Conservation (phyloP, 352 stramenopile genomes). For the Phytopythium aichiense region DNA sequence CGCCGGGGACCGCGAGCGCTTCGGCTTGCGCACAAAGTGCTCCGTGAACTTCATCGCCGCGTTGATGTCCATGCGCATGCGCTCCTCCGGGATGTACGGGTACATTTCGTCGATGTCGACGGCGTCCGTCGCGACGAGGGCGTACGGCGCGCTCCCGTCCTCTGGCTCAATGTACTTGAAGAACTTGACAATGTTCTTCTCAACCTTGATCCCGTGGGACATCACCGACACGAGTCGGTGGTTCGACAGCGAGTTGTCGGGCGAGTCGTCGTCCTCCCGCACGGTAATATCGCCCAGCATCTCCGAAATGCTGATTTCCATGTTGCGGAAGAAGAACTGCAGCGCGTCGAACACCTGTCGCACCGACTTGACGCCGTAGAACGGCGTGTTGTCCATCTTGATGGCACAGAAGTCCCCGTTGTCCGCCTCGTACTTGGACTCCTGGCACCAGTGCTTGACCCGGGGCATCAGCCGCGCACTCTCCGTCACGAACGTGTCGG, state of each 20-base stretch:
- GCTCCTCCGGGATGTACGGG: conserved; percentile 35
- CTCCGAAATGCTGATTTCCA: conserved; percentile 58
- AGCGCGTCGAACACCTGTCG: conserved; percentile 53
- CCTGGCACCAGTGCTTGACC: conserved; percentile 28
- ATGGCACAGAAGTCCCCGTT: conserved; percentile 48
- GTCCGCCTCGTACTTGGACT: conserved; percentile 38
- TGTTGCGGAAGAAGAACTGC: conserved; percentile 52
- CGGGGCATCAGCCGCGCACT: conserved; percentile 17
- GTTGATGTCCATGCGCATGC: conserved; percentile 46
- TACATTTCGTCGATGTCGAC: conserved; percentile 53
- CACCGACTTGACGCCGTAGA: conserved; percentile 27
- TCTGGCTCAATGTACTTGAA: conserved; percentile 27
- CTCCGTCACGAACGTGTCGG: conserved; percentile 26
- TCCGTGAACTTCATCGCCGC: conserved; percentile 38
- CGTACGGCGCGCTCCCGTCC: conserved; percentile 19
- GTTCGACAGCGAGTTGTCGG: conserved; percentile 42
- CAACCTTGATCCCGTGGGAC: conserved; percentile 31
- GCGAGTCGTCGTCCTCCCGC: conserved; percentile 45
- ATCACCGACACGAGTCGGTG: conserved; percentile 45
- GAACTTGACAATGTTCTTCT: conserved; percentile 52
- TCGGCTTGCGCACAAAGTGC: conserved; percentile 20
- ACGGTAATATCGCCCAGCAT: conserved; percentile 51
- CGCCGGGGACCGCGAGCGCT: conserved; percentile 8
- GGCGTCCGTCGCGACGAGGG: conserved; percentile 32
- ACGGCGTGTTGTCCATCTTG: conserved; percentile 57